These are phyloP conservation scores for Pleomassaria siparia DNA, from an alignment of 2,329 filamentous ascomycete genomes.

Conservation along the genomic window DNA sequence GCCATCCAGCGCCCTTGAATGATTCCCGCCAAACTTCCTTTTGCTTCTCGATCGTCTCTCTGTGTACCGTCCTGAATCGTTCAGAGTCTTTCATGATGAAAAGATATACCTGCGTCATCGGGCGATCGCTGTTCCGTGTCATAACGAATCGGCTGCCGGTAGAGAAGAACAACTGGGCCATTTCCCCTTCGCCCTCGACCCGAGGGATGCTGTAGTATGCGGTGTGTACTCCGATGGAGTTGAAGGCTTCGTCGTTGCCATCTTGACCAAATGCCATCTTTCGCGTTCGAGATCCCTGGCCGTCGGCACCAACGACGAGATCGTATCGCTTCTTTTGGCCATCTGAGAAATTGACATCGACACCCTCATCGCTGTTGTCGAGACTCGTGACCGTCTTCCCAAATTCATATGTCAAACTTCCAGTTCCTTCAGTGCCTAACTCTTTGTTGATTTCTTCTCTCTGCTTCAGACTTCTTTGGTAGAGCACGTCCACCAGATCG, in stretches of 20 bases:
- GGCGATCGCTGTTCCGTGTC: conserved; percentile 44
- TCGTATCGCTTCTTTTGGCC: conserved; percentile 50
- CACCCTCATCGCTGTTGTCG: conserved; percentile 34
- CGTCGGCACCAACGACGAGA: conserved; percentile 58
- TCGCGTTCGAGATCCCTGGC: conserved; percentile 50
- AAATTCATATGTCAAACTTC: conserved; percentile 30
- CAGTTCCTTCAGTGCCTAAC: conserved; percentile 10
- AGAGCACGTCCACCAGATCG: conserved; percentile 52
- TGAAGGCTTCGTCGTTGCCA: conserved; percentile 7
- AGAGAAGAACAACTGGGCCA: conserved; percentile 40
- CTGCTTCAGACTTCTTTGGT: conserved; percentile 38
- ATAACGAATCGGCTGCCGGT: conserved; percentile 41
- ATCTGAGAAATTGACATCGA: conserved; percentile 47
- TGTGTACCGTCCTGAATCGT: conserved; percentile 22
- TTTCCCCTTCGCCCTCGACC: conserved; percentile 34
- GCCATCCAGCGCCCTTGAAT: conserved; percentile 50
- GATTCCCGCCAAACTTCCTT: conserved; percentile 44
- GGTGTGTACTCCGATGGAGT: conserved; percentile 21
- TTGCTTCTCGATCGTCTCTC: conserved; percentile 27
- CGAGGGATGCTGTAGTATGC: conserved; percentile 41
- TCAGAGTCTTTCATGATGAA: conserved; percentile 25
- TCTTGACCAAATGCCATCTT: conserved; percentile 10
- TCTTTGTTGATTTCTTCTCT: not conserved
- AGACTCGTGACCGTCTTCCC: conserved; percentile 23
- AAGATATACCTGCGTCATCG: conserved; percentile 45